These are phyloP conservation scores for Neurospora sublineolata DNA, from an alignment of 495 filamentous ascomycete genomes.

Conservation along the genomic window DNA sequence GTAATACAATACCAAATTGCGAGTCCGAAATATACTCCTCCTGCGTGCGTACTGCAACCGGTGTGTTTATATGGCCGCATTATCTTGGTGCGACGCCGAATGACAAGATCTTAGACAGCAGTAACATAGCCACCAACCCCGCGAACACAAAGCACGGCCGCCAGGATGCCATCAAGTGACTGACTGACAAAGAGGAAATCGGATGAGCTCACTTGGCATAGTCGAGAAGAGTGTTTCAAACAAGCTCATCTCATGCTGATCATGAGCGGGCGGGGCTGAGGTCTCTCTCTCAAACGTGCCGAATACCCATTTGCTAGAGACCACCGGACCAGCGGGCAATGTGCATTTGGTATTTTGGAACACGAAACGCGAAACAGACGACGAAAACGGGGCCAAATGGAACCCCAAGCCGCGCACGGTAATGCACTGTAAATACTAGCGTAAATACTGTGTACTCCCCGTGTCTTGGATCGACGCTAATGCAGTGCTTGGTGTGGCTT, in stretches of 20 bases:
- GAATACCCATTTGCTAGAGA: neutral
- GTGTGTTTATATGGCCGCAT: neutral
- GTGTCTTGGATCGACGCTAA: constrained; percentile 14
- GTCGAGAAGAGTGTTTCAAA: neutral
- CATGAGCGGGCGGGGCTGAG: neutral
- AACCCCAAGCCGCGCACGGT: neutral
- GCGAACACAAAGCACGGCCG: neutral
- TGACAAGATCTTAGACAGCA: neutral
- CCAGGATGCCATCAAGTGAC: neutral
- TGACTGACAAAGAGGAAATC: neutral
- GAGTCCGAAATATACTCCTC: neutral
- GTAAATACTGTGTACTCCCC: neutral
- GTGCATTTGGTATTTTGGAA: neutral
- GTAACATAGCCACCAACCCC: neutral
- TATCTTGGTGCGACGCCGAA: neutral
- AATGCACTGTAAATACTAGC: neutral
- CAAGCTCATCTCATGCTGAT: neutral
- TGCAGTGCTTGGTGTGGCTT: constrained; percentile 5
- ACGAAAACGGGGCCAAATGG: neutral
- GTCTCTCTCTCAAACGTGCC: neutral
- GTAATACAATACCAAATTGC: neutral
- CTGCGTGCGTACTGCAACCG: neutral
- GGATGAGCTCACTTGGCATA: neutral
- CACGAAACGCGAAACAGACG: neutral
- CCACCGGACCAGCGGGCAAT: neutral